These are phyloP conservation scores for Tylopilus sp. DNA, from an alignment of 768 basidiomycete genomes.

Conservation along the genomic window DNA sequence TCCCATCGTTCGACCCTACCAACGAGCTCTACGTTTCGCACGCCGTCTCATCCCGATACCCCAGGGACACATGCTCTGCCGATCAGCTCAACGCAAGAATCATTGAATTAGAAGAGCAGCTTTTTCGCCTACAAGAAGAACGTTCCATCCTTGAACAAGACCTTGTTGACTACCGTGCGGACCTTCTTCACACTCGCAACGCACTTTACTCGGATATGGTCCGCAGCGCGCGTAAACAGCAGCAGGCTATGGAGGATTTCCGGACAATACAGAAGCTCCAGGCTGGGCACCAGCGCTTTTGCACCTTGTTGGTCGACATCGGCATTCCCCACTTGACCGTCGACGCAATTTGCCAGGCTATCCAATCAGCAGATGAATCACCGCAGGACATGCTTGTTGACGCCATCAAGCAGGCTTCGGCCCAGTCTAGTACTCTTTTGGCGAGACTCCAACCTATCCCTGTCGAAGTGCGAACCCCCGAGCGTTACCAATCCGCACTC, in stretches of 20 bases:
- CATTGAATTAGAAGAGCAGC: conserved; percentile 11
- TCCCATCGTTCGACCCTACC: conserved; percentile 25
- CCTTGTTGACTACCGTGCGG: conserved; percentile 25
- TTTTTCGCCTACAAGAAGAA: conserved; percentile 13
- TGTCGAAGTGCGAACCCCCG: conserved; percentile 34
- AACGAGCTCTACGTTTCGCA: conserved; percentile 19
- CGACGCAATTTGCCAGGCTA: conserved; percentile 19
- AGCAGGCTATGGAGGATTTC: conserved; percentile 21
- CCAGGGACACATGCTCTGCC: neutral
- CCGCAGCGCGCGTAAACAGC: conserved; percentile 24
- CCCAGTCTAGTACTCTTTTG: conserved; percentile 40
- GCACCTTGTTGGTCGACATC: conserved; percentile 23
- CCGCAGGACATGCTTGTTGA: conserved; percentile 42
- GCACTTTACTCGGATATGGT: conserved; percentile 31
- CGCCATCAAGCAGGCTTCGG: conserved; percentile 41
- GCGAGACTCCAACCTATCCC: conserved; percentile 37
- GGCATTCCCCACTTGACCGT: conserved; percentile 25
- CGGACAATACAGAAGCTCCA: conserved; percentile 27
- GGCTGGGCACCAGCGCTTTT: conserved; percentile 22
- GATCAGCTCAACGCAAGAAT: conserved; percentile 7
- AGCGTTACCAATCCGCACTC: conserved; percentile 45
- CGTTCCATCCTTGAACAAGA: conserved; percentile 23
- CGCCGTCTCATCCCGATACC: neutral
- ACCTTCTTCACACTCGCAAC: conserved; percentile 28
- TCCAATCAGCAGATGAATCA: conserved; percentile 28